phyloP scores from a whole-genome alignment of 805 yeast genomes.

The Candida awuae region DNA sequence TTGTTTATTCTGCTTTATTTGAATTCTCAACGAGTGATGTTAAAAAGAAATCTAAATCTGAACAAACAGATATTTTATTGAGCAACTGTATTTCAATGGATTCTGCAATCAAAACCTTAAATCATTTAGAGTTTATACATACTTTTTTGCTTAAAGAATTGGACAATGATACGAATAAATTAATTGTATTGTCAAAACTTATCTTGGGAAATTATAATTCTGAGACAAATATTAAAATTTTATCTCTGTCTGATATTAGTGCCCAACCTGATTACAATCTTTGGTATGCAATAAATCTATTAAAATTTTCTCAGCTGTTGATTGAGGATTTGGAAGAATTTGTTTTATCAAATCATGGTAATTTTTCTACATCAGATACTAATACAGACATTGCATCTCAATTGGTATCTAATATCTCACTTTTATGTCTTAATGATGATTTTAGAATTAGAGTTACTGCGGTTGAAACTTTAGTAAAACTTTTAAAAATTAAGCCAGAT shows the following conservation, averaged over 20 bases:
- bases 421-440: constrained; percentile 31
- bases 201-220: constrained; percentile 14
- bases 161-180: constrained; percentile 28
- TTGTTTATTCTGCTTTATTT: constrained; percentile 20
- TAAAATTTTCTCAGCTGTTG: constrained; percentile 24
- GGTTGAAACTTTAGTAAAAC: constrained; percentile 27
- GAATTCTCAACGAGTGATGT: constrained; percentile 11
- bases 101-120: constrained; percentile 18
- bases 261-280: constrained; percentile 14
- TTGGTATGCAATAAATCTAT: constrained; percentile 23
- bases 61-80: constrained; percentile 8
- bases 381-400: constrained; percentile 22
- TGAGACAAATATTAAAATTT: constrained; percentile 12
- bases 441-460: constrained; percentile 37
- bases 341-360: constrained; percentile 26
- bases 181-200: constrained; percentile 25
- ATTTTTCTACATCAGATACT: constrained; percentile 14
- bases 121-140: constrained; percentile 26
- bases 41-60: constrained; percentile 11
- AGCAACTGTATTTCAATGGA: constrained; percentile 11
- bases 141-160: constrained; percentile 24
- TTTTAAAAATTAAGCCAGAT: constrained; percentile 31
- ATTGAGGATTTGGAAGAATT: constrained; percentile 27
- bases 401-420: constrained; percentile 29
- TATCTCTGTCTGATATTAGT: constrained; percentile 16